A percentile compares a stretch with the other conserved stretches of the same genome.
Conservation (phyloP, 73 alveolate genomes). For the Tetrahymena elliotti region DNA sequence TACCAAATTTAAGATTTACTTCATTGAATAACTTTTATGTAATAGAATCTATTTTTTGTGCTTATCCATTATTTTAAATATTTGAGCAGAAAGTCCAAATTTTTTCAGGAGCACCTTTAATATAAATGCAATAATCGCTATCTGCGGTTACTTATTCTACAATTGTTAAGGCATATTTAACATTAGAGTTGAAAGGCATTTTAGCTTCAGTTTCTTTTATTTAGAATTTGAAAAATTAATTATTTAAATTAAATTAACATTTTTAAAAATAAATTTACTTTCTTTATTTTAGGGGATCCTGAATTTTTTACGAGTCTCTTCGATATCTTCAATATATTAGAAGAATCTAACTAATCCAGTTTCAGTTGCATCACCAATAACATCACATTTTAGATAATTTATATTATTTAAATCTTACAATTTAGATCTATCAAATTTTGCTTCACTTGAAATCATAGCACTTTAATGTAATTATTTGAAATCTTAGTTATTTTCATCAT, state of each 20-base stretch:
- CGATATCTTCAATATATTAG: conserved; percentile 64
- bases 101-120: conserved; percentile 96
- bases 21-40: conserved; percentile 25
- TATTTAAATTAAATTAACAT: neutral
- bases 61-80: conserved; percentile 7
- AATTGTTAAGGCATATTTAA: conserved; percentile 20
- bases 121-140: conserved; percentile 46
- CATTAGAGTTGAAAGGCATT: conserved; percentile 41
- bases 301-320: conserved; percentile 44
- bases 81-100: conserved; percentile 45
- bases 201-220: conserved; percentile 7
- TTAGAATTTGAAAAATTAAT: neutral
- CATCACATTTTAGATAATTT: conserved; percentile 13
- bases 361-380: conserved; percentile 87
- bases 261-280: conserved; percentile 1
- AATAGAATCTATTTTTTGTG: conserved; percentile 33
- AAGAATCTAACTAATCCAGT: conserved; percentile 84
- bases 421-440: conserved; percentile 19
- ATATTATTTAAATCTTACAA: neutral
- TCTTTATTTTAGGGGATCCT: conserved; percentile 58
- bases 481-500: conserved; percentile 20
- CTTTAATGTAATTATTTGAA: conserved; percentile 32
- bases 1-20: conserved; percentile 57
- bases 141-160: conserved; percentile 11
- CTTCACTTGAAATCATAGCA: conserved; percentile 43